phyloP scores from a whole-genome alignment of 2,329 filamentous ascomycete species.

The Teratosphaeria epicoccoides region DNA sequence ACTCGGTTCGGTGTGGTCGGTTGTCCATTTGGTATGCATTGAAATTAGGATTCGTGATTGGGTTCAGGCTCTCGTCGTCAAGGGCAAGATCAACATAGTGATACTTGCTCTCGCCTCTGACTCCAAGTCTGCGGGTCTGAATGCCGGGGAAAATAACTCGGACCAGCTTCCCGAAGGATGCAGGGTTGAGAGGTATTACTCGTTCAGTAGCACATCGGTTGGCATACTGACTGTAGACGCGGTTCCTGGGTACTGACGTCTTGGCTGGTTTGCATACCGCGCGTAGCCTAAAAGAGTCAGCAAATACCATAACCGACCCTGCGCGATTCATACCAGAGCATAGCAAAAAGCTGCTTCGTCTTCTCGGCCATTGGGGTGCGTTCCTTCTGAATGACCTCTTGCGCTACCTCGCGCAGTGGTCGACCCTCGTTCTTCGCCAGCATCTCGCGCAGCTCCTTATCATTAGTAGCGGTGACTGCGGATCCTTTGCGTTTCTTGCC shows the following conservation, averaged over 20 bases:
- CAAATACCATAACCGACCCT: background rate
- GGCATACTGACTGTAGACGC: conserved; percentile 93
- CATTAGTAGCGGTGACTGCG: conserved; percentile 66
- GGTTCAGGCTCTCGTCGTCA: conserved; percentile 31
- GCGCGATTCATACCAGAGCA: conserved; percentile 65
- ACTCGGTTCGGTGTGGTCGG: conserved; percentile 22
- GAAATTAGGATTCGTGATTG: conserved; percentile 3
- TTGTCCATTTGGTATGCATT: conserved; percentile 9
- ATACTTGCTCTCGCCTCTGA: conserved; percentile 95
- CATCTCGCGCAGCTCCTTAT: conserved; percentile 67
- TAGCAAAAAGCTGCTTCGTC: conserved; percentile 75
- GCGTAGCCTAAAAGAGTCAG: conserved; percentile 49
- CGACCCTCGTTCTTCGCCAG: conserved; percentile 60
- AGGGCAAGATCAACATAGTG: conserved; percentile 61
- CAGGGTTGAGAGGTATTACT: conserved; percentile 90
- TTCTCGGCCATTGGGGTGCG: conserved; percentile 72
- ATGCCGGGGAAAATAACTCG: conserved; percentile 92
- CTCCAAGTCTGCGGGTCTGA: conserved; percentile 81
- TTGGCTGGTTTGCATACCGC: conserved; percentile 63
- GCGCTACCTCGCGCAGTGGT: conserved; percentile 58
- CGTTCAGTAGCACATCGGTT: conserved; percentile 84
- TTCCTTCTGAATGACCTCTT: conserved; percentile 68
- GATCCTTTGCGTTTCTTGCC: conserved; percentile 44
- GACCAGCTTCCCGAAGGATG: conserved; percentile 94
- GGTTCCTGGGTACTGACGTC: conserved; percentile 78